Evolutionary conservation across 2,329 filamentous ascomycete genomes (phyloP), one percentile per base, ranked within the genome.

Genomic region (Fusarium illudens): DNA sequence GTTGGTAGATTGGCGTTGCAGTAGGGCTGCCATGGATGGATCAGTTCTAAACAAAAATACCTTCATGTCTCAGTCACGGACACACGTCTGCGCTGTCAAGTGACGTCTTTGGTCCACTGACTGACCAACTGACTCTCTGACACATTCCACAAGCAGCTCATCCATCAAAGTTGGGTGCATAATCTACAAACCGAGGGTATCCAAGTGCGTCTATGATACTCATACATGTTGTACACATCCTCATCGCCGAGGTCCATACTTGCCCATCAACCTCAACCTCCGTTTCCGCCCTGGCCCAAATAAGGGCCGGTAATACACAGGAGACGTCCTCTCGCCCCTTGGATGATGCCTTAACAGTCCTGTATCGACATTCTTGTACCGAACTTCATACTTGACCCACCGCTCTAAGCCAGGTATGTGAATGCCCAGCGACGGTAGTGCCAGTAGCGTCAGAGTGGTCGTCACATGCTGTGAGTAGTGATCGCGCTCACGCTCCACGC

Each of bases 381-480:
- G 76, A 3, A 83, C 75, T 64, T 87, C 81, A 57, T 81, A 87
- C 51, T 78, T 72, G 8, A 87, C 70, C 84, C 83, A 86, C 27
- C 82, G 69, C 42, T 83, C 79, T 20, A 86, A 62, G 0, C 81
- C 79, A 0, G 84, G 84, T 8, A 86, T 62, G 2, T 80, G 75
- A 5, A 87, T 73, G 0, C 81, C 83, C 42, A 89, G 73, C 20
- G 84, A 86, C 4, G 86, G 86, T 61, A 89, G 77, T 22, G 84
- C 85, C 12, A 89, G 65, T 58, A 89, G 72, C 37, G 79, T 81
- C 70, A 80, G 67, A 19, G 76, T 75, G 12, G 62, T 69, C 22
- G 60, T 66, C 29, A 74, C 60, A 39, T 74, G 71, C 51, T 64
- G 61, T 27, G 72, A 71, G 46, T 67, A 72, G n/a, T 70, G 72